phyloP scores from a whole-genome alignment of 192 early-diverging fungal species.

The Phycomyces nitens region DNA sequence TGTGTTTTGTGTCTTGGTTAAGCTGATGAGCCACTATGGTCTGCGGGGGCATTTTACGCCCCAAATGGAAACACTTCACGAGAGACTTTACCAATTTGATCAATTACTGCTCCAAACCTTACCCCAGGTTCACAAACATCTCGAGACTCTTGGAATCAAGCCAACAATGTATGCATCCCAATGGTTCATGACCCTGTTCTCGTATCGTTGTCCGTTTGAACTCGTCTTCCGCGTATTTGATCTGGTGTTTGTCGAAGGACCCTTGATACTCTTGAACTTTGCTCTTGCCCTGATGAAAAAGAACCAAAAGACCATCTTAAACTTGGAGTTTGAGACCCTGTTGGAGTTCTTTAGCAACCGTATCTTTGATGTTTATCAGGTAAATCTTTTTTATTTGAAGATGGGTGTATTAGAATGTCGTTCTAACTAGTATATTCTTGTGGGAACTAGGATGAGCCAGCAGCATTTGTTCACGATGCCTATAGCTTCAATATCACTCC shows the following conservation, averaged over 20 bases:
- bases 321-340: conserved; percentile 79
- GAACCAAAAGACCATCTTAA: conserved; percentile 74
- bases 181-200: conserved; percentile 99
- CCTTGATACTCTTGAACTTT: conserved; percentile 80
- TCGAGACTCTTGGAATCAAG: conserved; percentile 77
- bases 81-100: conserved; percentile 89
- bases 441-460: conserved; percentile 53
- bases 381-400: no score
- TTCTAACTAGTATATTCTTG: no score
- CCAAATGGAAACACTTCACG: conserved; percentile 84
- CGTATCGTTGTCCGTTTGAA: conserved; percentile 93
- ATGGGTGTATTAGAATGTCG: no score
- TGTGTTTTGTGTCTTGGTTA: conserved; percentile 88
- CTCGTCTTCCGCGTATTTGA: conserved; percentile 90
- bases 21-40: conserved; percentile 83
- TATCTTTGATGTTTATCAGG: conserved; percentile 84
- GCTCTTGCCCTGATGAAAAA: conserved; percentile 83
- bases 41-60: conserved; percentile 90
- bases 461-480: conserved; percentile 78
- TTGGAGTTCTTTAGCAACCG: conserved; percentile 85
- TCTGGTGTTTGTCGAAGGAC: conserved; percentile 88
- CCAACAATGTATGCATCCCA: conserved; percentile 97
- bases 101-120: conserved; percentile 74
- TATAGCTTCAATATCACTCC: conserved; percentile 69
- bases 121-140: conserved; percentile 76